Base-by-base conservation (phyloP, 768 basidiomycete species). In the Xerocomus brunneocitrinus region DNA sequence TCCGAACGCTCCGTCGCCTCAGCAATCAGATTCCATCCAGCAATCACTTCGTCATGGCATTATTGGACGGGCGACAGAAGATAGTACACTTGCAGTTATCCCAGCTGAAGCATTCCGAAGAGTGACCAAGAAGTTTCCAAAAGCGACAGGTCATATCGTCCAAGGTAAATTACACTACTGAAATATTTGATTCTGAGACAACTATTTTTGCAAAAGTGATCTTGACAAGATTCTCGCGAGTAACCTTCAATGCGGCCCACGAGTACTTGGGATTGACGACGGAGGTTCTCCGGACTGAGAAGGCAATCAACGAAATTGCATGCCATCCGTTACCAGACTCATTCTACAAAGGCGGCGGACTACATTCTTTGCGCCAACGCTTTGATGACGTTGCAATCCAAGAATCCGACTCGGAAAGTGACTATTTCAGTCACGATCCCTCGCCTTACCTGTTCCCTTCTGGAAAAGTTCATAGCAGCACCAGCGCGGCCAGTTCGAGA, bases 191-290 rank as follows among this genome's bases (percentile, higher is more conserved):
- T 61, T 62, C 28, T 24, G 31, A 49, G 38, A 31, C 5, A 16
- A n/a, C 9, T 49, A 38, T 10, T 49, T 47, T 42, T 13, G n/a
- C 49, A 8, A 53, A 59, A 87, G 95, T 98, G 32, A 97, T 99
- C 56, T 73, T 99, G 55, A 97, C 97, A 4, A 82, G 97, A 2
- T 95, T 99, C 67, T 93, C 94, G 22, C 84, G 97, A 25, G 97
- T 98, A 10, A 99, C 97, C 0, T 98, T 99, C 76, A 91, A 88
- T 65, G 97, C 95, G 9, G 95, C 97, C 0, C 97, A 98, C 70
- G 89, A 88, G 63, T 99, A 97, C 67, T 82, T 99, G 6, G 97
- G 97, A 6, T 68, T 99, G 49, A 99, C 97, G 0, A 84, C 86
- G 16, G 97, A 99, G 70, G 91, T 98, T 5, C 84, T 99, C 34